phyloP scores from a whole-genome alignment of 164 flowering plant species.

The Tinospora cordifolia region DNA sequence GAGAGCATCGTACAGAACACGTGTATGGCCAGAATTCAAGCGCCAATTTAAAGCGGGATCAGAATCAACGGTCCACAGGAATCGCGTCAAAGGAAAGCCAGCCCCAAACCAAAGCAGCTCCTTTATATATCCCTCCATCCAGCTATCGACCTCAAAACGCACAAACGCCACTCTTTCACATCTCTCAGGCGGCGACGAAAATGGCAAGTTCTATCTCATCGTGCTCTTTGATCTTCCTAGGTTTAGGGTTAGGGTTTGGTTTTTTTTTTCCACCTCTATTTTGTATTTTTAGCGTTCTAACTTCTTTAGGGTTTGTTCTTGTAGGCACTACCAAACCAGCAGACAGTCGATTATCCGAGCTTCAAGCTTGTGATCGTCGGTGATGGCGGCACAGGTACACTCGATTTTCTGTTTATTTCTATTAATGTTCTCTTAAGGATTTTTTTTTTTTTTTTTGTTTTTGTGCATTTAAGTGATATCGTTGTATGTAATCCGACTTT shows the following conservation, averaged over 20 bases:
- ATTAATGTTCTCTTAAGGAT: too few species aligned
- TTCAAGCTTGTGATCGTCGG: slow-evolving; percentile 81
- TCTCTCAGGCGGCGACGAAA: neutral
- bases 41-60: neutral
- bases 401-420: neutral
- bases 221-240: neutral
- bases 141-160: too few species aligned
- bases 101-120: neutral
- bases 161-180: too few species aligned
- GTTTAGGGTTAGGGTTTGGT: slow-evolving; percentile 2
- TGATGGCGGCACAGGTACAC: slow-evolving; percentile 64
- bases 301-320: neutral
- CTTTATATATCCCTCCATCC: too few species aligned
- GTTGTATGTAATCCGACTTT: too few species aligned
- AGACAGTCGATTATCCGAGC: slow-evolving; percentile 65
- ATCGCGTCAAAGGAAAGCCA: slow-evolving; percentile 23
- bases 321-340: slow-evolving; percentile 66
- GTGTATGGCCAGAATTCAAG: too few species aligned
- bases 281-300: neutral
- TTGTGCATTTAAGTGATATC: too few species aligned
- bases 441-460: too few species aligned
- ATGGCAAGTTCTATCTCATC: neutral
- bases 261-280: too few species aligned
- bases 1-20: too few species aligned
- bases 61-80: slow-evolving; percentile 14